phyloP scores from a whole-genome alignment of 768 basidiomycete genomes.

The Mycena crocata region DNA sequence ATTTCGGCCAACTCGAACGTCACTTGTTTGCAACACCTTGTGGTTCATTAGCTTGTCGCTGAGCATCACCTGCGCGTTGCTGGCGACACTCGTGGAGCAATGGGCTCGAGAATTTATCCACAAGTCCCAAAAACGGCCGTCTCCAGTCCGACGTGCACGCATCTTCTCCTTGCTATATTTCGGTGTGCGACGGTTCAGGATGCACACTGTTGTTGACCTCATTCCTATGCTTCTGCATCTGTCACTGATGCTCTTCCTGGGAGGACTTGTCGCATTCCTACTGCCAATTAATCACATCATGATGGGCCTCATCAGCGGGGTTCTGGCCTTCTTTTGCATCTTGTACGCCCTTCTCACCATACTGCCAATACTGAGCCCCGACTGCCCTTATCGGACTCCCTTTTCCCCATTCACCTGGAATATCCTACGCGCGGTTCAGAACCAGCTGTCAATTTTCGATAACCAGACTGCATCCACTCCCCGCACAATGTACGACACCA shows the following conservation, averaged over 20 bases:
- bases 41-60: constrained; percentile 15
- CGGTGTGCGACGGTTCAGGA: constrained; percentile 7
- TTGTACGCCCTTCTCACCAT: constrained; percentile 7
- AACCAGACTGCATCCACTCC: neutral
- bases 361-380: constrained; percentile 4
- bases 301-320: neutral
- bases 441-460: neutral
- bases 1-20: neutral
- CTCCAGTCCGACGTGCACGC: neutral
- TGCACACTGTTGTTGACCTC: constrained; percentile 14
- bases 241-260: constrained; percentile 18
- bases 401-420: neutral
- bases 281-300: constrained; percentile 10
- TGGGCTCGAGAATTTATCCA: constrained; percentile 14
- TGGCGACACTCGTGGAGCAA: constrained; percentile 18
- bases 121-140: neutral
- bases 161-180: constrained; percentile 9
- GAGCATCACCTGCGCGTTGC: constrained; percentile 13
- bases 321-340: neutral
- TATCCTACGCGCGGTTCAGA: neutral
- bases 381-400: constrained; percentile 26
- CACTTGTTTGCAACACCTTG: neutral
- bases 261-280: constrained; percentile 19
- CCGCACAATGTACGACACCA: neutral
- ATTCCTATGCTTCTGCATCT: constrained; percentile 15